Evolutionary conservation across 257 asterid species (phyloP).

Genomic region (Avicennia marina): DNA sequence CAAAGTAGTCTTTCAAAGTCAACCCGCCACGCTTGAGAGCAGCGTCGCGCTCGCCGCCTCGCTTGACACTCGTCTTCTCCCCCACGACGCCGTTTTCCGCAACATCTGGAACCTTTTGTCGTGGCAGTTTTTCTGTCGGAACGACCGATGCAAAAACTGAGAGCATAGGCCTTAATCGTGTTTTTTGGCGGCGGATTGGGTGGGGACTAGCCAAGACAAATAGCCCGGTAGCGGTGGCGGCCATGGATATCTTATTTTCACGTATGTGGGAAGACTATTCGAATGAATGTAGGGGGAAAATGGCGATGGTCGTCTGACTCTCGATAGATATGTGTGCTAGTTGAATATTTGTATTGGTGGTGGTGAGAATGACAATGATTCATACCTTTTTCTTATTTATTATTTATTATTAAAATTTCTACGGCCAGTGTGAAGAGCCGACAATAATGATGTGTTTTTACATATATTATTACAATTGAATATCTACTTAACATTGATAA

Average conservation of each 20-base stretch:
- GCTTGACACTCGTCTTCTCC: constrained; percentile 11
- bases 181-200: not conserved
- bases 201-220: constrained; percentile 20
- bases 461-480: no score
- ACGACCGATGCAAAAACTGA: constrained; percentile 23
- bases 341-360: no score
- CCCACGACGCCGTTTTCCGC: constrained; percentile 14
- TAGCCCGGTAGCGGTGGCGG: constrained; percentile 23
- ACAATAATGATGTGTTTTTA: no score
- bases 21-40: constrained; percentile 13
- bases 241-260: constrained; percentile 21
- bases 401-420: no score
- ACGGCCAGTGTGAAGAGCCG: no score
- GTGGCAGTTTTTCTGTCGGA: constrained; percentile 22
- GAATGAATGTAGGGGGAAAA: no score
- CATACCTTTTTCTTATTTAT: no score
- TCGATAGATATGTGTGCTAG: no score
- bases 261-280: no score
- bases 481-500: no score
- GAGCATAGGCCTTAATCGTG: not conserved
- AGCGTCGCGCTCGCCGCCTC: constrained; percentile 15
- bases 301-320: no score
- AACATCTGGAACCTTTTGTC: constrained; percentile 7
- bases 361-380: no score
- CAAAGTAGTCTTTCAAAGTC: constrained; percentile 46